Conservation (phyloP, 306 rosid species). For the Vachellia pachyceras region DNA sequence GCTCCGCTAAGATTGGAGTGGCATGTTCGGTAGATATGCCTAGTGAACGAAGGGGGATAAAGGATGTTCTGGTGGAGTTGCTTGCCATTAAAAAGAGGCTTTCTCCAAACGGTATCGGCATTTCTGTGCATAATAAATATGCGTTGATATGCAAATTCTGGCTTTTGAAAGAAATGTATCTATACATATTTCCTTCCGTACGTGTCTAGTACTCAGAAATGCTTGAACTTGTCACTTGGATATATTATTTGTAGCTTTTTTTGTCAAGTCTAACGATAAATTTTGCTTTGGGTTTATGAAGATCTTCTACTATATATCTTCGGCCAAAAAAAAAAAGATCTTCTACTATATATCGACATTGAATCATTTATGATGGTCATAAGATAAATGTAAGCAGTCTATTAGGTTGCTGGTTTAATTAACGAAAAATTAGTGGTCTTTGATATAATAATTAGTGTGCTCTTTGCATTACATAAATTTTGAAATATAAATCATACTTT, state of each 20-base stretch:
- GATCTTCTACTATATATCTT: too few relatives aligned
- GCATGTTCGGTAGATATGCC: conserved; percentile 42
- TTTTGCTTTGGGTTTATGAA: background rate
- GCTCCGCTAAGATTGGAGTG: conserved; percentile 39
- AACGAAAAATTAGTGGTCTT: too few relatives aligned
- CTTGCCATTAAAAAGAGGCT: conserved; percentile 12
- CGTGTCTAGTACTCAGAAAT: background rate
- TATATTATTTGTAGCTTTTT: background rate
- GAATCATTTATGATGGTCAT: background rate
- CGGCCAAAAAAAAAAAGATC: too few relatives aligned
- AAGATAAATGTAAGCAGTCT: background rate
- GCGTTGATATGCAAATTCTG: background rate
- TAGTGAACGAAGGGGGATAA: background rate
- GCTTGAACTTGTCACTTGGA: background rate
- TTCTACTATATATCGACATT: too few relatives aligned
- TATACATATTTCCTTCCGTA: background rate
- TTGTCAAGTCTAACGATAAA: background rate
- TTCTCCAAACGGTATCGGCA: background rate
- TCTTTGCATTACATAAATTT: too few relatives aligned
- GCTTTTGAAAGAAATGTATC: background rate
- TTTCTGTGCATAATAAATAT: background rate
- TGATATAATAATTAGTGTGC: too few relatives aligned
- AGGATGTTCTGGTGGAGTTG: conserved; percentile 36
- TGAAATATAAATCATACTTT: too few relatives aligned
- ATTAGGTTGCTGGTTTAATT: background rate